Evolutionary conservation across 1,284 basidiomycete genomes (phyloP), one percentile per base, ranked within the genome.

Genomic region (Ustilago nuda): DNA sequence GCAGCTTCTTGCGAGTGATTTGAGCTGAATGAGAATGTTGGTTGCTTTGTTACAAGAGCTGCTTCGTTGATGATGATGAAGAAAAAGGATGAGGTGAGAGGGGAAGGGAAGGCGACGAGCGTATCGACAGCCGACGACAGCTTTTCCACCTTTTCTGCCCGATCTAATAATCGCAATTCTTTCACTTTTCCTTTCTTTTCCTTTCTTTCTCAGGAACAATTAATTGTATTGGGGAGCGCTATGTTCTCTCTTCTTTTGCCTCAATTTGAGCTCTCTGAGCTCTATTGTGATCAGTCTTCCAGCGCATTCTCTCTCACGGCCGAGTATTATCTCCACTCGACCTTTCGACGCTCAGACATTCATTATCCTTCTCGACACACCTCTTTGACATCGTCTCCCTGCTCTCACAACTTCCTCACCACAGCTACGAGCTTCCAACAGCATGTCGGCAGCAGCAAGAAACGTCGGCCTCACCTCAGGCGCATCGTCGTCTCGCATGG

Each of bases 361-460:
- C 48, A 32, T 23, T 32, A 13, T 30, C 30, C 48, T 9, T 17
- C 51, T 35, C 30, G 48, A 39, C 13, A 15, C 7, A 45, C n/a
- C 48, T 30, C 27, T 32, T 17, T 13, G 1, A 8, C 43, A 19
- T 19, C 43, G n/a, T 19, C 36, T 13, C 36, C 36, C 8, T 13
- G 2, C 36, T 8, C 36, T 45, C 23, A 27, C 23, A 27, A 27
- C 37, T 13, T 50, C 48, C 9, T 32, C 48, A 13, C 8, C 6
- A 15, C 27, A 19, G 43, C 43, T 19, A 48, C 53, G 37, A n/a
- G 11, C n/a, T 5, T 3, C 27, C 23, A 15, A 35, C 52, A 53
- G 19, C 57, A 72, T 72, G 70, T 61, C 64, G 12, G 70, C 54
- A 52, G 57, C 65, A 48, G 43, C 70, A 43, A 63, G 70, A 55